Percentiles rank a stretch among this genome's conserved stretches.
These are phyloP conservation scores for Salvia sclarea DNA, from an alignment of 305 asterid species.

Conservation along the genomic window DNA sequence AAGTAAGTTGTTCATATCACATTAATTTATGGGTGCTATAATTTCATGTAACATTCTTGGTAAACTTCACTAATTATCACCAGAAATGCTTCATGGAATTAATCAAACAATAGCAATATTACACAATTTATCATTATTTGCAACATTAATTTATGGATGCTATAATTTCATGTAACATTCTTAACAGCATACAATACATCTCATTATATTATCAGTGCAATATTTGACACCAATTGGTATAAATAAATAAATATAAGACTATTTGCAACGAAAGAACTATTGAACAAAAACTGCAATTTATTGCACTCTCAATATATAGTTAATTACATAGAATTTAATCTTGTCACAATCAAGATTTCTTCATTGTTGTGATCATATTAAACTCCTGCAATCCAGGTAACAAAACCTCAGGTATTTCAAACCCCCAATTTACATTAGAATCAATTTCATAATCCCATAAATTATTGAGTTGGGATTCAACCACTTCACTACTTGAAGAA, in stretches of 20 bases:
- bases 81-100: too few species aligned
- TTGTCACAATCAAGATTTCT: background rate
- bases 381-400: slow-evolving; percentile 24
- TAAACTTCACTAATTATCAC: too few species aligned
- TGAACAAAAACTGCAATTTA: background rate
- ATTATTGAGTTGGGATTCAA: slow-evolving; percentile 33
- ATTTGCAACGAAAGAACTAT: background rate
- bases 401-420: slow-evolving; percentile 20
- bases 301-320: background rate
- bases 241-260: too few species aligned
- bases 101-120: too few species aligned
- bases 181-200: too few species aligned
- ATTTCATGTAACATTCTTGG: background rate
- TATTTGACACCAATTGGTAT: background rate
- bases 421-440: slow-evolving; percentile 31
- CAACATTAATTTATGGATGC: too few species aligned
- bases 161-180: background rate
- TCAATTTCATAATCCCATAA: slow-evolving; percentile 47
- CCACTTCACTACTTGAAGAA: slow-evolving; percentile 23
- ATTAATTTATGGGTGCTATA: too few species aligned
- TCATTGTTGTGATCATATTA: background rate
- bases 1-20: too few species aligned
- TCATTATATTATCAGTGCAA: background rate
- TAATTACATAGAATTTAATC: background rate
- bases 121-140: too few species aligned